Evolutionary conservation across 2,329 filamentous ascomycete genomes (phyloP).

Genomic region (Colletotrichum zoysiae): DNA sequence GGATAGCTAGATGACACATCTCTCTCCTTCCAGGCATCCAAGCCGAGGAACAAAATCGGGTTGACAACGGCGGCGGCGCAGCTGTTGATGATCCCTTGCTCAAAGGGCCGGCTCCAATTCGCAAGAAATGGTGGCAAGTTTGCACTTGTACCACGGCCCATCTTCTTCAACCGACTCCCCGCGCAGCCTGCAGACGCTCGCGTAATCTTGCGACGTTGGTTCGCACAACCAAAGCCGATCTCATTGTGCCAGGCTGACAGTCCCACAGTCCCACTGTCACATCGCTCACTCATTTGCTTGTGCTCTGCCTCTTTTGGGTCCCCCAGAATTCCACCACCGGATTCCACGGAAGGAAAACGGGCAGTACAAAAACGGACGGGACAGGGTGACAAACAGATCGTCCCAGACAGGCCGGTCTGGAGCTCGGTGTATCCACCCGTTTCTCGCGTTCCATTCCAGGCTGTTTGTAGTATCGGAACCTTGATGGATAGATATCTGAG

Average conservation of each 20-base stretch:
- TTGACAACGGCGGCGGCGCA: background rate
- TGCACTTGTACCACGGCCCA: constrained; percentile 14
- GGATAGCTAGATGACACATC: background rate
- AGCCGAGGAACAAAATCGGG: background rate
- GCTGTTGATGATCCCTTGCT: background rate
- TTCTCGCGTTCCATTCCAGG: constrained; percentile 18
- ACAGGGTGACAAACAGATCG: constrained; percentile 23
- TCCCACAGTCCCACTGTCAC: constrained; percentile 22
- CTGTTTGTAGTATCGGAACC: constrained; percentile 32
- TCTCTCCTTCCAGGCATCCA: background rate
- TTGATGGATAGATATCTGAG: constrained; percentile 39
- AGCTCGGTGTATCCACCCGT: constrained; percentile 32
- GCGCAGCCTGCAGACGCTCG: constrained; percentile 3
- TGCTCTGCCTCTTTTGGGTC: background rate
- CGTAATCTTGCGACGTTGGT: constrained; percentile 15
- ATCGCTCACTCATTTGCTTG: background rate
- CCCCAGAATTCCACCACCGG: background rate
- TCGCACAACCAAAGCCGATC: constrained; percentile 13
- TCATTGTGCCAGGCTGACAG: background rate
- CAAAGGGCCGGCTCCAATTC: constrained; percentile 18
- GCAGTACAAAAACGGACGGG: background rate
- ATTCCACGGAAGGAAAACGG: constrained; percentile 10
- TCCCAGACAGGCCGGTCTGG: background rate
- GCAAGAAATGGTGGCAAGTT: constrained; percentile 8
- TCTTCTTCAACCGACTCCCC: constrained; percentile 13